phyloP scores from a whole-genome alignment of 371 early-diverging fungal genomes.

The Mortierella sp. region DNA sequence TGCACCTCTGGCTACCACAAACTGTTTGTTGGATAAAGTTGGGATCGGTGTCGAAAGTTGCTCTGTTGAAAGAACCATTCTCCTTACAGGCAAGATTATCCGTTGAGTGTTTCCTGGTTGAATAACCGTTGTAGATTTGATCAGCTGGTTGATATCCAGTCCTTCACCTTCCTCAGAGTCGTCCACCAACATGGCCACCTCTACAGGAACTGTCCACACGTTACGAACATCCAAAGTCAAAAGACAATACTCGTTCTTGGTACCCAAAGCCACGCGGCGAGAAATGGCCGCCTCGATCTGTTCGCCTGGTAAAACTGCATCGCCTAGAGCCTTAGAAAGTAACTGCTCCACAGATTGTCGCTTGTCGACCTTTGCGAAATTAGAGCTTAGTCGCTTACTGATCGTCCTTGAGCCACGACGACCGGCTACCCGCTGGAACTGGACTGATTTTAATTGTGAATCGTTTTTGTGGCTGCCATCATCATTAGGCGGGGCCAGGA shows the following conservation, averaged over 20 bases:
- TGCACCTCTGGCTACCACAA: constrained; percentile 74
- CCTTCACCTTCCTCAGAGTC: constrained; percentile 61
- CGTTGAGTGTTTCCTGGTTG: constrained; percentile 70
- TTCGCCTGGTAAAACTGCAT: constrained; percentile 43
- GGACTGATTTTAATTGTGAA: background rate
- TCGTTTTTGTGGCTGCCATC: constrained; percentile 2
- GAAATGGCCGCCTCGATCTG: constrained; percentile 54
- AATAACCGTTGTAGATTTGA: constrained; percentile 61
- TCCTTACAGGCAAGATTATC: constrained; percentile 76
- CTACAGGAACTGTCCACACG: constrained; percentile 78
- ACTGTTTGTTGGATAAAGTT: constrained; percentile 81
- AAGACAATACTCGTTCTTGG: constrained; percentile 75
- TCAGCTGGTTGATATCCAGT: constrained; percentile 49
- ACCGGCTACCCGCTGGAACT: constrained; percentile 19
- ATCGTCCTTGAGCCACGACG: constrained; percentile 57
- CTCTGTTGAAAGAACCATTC: constrained; percentile 67
- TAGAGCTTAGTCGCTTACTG: constrained; percentile 46
- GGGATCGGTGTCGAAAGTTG: constrained; percentile 72
- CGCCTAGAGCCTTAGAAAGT: constrained; percentile 46
- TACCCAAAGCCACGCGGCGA: constrained; percentile 41
- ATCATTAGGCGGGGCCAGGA: constrained; percentile 42
- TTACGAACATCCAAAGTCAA: constrained; percentile 86
- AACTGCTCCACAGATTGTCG: constrained; percentile 52
- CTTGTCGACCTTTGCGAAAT: constrained; percentile 53
- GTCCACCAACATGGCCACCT: constrained; percentile 73